Evolutionary conservation across 1,284 basidiomycete genomes (phyloP).

Genomic region (Marasmius sp.): DNA sequence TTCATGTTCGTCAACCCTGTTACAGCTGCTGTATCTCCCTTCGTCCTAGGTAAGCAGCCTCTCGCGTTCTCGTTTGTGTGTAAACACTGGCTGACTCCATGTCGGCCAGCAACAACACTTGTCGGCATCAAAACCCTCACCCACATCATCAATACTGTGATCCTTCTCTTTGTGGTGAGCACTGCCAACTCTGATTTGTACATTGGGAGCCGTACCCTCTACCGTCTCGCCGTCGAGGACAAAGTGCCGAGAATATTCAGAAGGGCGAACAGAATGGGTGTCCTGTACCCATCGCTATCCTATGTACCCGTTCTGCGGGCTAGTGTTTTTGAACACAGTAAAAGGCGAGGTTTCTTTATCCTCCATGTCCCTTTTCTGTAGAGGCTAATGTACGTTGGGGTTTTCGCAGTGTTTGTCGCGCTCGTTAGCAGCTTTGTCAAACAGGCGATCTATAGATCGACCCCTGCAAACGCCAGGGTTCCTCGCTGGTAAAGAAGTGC

Average conservation of each 20-base stretch:
- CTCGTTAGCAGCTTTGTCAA: conserved; percentile 69
- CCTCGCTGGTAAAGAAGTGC: conserved; percentile 24
- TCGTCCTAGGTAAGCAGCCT: conserved; percentile 59
- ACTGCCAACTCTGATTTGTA: conserved; percentile 76
- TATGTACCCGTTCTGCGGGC: conserved; percentile 57
- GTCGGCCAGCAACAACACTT: conserved; percentile 27
- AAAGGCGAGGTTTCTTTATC: conserved; percentile 35
- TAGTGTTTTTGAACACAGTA: conserved; percentile 67
- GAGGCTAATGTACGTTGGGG: conserved; percentile 1
- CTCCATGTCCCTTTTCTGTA: background rate
- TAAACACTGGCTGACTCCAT: background rate
- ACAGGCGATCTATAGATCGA: too few species aligned
- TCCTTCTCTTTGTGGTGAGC: conserved; percentile 74
- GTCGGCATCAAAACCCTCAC: conserved; percentile 74
- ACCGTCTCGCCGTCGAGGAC: conserved; percentile 67
- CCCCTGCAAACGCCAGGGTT: too few species aligned
- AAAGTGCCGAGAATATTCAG: conserved; percentile 58
- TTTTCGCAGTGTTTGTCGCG: conserved; percentile 60
- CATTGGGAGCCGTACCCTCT: conserved; percentile 69
- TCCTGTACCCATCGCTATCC: conserved; percentile 55
- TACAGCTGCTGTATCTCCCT: conserved; percentile 68
- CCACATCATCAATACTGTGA: conserved; percentile 59
- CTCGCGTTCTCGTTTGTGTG: background rate
- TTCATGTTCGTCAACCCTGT: background rate
- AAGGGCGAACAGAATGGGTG: conserved; percentile 59